Base-by-base conservation (phyloP, 805 yeast genomes). In the Candida patagonica region DNA sequence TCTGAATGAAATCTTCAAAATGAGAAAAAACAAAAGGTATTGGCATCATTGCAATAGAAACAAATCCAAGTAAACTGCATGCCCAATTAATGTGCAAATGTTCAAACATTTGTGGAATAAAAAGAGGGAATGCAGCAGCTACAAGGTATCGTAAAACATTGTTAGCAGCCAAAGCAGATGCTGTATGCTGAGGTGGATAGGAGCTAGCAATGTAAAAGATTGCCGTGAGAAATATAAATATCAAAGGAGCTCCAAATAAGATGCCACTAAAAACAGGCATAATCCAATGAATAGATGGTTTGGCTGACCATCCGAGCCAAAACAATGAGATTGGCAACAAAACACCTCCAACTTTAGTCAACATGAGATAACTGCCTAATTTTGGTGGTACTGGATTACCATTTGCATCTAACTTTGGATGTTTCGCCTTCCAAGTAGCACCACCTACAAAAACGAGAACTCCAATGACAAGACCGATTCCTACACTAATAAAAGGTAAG, bases 101-200 rank as follows among this genome's bases (percentile, higher is more conserved):
- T 16, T 53, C 55, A 53, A 73, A 75, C 73, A 77, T 66, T 43
- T 67, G 71, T 26, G 61, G 54, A 2, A 78, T 72, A 52, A 76
- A 75, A 35, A 77, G 57, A 2, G 84, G 83, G 65, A 78, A 76
- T 1, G 66, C 70, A 25, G 76, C 79, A 26, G 76, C 84, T 56
- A 75, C 69, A 4, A 68, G 57, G 0, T 81, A 75, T 54, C 83
- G 66, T 36, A 73, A 53, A 42, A 77, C 70, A 1, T 81, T 74
- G 46, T 76, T 75, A 5, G 77, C 81, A 3, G 84, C 81, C 41
- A 76, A 62, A 2, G 80, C 80, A 9, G 80, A 71, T 2, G 83
- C 83, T 7, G 81, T 74, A 46, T 67, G 71, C 35, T 65, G 57
- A 26, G 74, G 27, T n/a, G 37, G 37, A 23, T 33, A 33, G 22